Conservation (phyloP, 345 rosid genomes). For the Ailanthus altissimus region DNA sequence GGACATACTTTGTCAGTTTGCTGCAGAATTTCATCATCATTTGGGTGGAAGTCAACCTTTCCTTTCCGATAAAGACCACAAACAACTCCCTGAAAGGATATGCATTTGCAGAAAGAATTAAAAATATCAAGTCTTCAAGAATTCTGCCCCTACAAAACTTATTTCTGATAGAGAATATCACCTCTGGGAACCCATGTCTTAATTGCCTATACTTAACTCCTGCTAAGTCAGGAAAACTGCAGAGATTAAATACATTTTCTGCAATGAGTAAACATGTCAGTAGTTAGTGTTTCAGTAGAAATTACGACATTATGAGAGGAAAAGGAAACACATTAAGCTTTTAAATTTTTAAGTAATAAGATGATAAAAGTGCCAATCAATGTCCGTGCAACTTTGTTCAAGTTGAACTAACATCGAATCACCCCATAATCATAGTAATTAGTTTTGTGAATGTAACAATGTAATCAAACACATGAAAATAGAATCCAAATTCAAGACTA, state of each 20-base stretch:
- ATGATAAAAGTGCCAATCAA: not conserved
- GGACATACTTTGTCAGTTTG: slow-evolving; percentile 67
- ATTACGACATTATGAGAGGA: slow-evolving; percentile 9
- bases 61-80: slow-evolving; percentile 84
- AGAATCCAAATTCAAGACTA: not conserved
- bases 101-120: slow-evolving; percentile 15
- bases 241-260: slow-evolving; percentile 92
- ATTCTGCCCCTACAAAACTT: slow-evolving; percentile 13
- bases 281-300: slow-evolving; percentile 30
- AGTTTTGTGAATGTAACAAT: not conserved
- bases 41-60: slow-evolving; percentile 79
- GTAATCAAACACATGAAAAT: not conserved
- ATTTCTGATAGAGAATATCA: slow-evolving; percentile 25
- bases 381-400: not conserved
- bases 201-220: slow-evolving; percentile 69
- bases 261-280: slow-evolving; percentile 42
- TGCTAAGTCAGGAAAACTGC: slow-evolving; percentile 71
- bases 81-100: slow-evolving; percentile 73
- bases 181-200: slow-evolving; percentile 79
- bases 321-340: not conserved
- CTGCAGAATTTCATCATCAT: slow-evolving; percentile 70
- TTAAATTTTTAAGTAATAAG: not conserved
- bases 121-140: slow-evolving; percentile 12
- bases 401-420: not conserved
- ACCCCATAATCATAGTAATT: not conserved